phyloP scores from a whole-genome alignment of 768 basidiomycete species.

The Mycena epipterygia region DNA sequence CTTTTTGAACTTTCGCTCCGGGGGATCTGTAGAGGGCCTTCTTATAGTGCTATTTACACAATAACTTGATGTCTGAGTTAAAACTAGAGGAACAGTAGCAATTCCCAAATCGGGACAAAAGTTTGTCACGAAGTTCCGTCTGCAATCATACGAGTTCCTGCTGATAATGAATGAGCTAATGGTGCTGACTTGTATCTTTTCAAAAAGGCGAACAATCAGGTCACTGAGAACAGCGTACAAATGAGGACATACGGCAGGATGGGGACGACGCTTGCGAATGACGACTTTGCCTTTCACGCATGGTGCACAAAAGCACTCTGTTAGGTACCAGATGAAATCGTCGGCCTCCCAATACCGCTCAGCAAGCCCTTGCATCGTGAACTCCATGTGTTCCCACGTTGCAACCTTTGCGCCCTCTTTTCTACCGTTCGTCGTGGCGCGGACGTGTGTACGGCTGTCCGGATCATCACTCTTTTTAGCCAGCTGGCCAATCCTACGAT shows the following conservation, averaged over 20 bases:
- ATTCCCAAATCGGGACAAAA: too few species aligned
- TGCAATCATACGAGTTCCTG: too few species aligned
- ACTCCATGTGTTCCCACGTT: slow-evolving; percentile 34
- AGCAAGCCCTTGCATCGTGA: slow-evolving; percentile 30
- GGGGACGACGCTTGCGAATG: slow-evolving; percentile 33
- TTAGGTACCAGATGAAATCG: slow-evolving; percentile 36
- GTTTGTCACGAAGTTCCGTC: too few species aligned
- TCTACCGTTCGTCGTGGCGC: background rate
- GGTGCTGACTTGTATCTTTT: slow-evolving; percentile 38
- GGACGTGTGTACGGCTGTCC: background rate
- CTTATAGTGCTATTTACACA: too few species aligned
- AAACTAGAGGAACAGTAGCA: too few species aligned
- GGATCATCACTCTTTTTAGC: background rate
- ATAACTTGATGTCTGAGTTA: too few species aligned
- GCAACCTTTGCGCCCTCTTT: background rate
- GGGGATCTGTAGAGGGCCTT: too few species aligned
- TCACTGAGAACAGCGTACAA: background rate
- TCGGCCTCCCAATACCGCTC: slow-evolving; percentile 30
- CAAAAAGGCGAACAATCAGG: background rate
- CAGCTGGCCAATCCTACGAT: background rate
- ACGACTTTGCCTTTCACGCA: slow-evolving; percentile 31
- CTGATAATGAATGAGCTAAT: slow-evolving; percentile 38
- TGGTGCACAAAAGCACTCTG: slow-evolving; percentile 35
- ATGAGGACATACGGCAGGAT: slow-evolving; percentile 35
- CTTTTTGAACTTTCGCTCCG: too few species aligned